Conservation (phyloP, 352 stramenopile genomes). For the Thraustochytrium sp. region DNA sequence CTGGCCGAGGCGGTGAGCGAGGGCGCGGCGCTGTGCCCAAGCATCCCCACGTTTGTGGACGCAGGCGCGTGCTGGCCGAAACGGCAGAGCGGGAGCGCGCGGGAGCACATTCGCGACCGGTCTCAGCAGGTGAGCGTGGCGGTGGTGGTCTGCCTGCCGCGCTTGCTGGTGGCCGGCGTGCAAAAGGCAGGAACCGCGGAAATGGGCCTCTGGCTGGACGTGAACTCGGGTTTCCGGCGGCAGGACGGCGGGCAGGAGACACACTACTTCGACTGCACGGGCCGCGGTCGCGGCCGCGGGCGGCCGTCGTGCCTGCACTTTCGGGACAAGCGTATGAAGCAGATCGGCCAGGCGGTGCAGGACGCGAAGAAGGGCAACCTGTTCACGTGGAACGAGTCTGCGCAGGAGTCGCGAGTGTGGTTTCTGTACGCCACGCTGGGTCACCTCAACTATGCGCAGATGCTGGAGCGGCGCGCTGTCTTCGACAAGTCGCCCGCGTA, state of each 20-base stretch:
- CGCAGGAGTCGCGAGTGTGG: neutral
- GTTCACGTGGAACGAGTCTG: neutral
- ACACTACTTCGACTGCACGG: constrained; percentile 25
- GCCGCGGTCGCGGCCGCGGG: neutral
- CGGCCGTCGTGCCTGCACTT: neutral
- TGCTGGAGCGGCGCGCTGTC: neutral
- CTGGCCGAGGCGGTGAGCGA: neutral
- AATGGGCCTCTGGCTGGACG: neutral
- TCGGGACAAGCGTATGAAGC: neutral
- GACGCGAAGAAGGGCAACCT: neutral
- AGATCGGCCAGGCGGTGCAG: neutral
- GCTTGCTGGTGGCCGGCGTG: neutral
- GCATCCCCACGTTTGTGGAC: neutral
- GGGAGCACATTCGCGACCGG: neutral
- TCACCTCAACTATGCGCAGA: neutral
- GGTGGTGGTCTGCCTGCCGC: neutral
- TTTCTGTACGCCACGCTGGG: neutral
- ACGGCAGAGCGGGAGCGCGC: neutral
- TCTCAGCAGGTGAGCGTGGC: neutral
- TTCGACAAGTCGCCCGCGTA: constrained; percentile 35
- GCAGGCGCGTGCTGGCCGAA: neutral
- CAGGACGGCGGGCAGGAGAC: constrained; percentile 21
- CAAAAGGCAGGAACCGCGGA: constrained; percentile 27
- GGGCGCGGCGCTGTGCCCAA: neutral
- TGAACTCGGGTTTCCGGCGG: neutral